Conservation (phyloP, 2,329 filamentous ascomycete species). For the Botrytis pseudocinerea region DNA sequence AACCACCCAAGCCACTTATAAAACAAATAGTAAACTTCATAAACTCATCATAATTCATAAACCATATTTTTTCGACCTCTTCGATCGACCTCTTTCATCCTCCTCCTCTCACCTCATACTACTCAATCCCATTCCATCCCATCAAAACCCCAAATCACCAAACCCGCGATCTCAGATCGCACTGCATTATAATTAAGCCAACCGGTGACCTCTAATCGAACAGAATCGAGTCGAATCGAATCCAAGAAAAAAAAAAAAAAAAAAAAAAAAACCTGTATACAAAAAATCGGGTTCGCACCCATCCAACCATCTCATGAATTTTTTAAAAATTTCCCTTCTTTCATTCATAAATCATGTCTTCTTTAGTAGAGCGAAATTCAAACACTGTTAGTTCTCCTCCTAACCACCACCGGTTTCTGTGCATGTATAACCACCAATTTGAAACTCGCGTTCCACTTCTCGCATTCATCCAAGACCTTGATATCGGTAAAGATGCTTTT, state of each 20-base stretch:
- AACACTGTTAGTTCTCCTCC: constrained; percentile 36
- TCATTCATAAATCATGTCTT: not conserved
- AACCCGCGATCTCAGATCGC: constrained; percentile 6
- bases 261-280: not conserved
- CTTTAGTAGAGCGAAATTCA: constrained; percentile 25
- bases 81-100: not conserved
- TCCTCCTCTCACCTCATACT: not conserved
- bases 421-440: constrained; percentile 88
- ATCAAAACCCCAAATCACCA: not conserved
- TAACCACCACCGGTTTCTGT: constrained; percentile 36
- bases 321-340: not conserved
- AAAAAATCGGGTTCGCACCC: constrained; percentile 12
- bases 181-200: not conserved
- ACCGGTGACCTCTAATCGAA: constrained; percentile 1
- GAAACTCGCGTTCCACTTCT: constrained; percentile 81
- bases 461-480: constrained; percentile 77
- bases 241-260: not conserved
- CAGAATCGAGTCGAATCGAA: not conserved
- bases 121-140: too few species aligned
- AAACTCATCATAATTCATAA: constrained; percentile 15
- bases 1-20: not conserved
- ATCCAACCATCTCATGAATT: not conserved
- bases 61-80: not conserved
- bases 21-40: constrained; percentile 4
- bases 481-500: constrained; percentile 77